Evolutionary conservation across 805 yeast species (phyloP).

Genomic region (Barnettozyma californica): DNA sequence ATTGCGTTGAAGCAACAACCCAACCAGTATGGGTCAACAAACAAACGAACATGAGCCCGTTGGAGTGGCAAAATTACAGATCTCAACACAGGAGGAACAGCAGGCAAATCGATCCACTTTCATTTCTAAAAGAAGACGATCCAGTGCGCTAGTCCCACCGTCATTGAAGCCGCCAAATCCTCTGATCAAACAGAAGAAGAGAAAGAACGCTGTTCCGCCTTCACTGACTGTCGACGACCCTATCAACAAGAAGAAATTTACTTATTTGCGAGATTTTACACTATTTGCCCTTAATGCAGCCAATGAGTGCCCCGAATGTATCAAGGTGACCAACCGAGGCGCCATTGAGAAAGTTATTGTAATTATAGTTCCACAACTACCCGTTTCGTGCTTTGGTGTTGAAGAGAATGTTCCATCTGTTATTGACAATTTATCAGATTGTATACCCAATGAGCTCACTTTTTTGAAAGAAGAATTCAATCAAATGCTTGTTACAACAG

Average conservation of each 20-base stretch:
- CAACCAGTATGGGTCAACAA: neutral
- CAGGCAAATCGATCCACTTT: neutral
- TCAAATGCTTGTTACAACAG: slow-evolving; percentile 41
- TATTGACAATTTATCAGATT: neutral
- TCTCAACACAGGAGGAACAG: neutral
- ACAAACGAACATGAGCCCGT: slow-evolving; percentile 3
- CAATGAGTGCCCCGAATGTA: slow-evolving; percentile 38
- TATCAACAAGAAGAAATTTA: slow-evolving; percentile 11
- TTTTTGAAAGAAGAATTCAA: slow-evolving; percentile 37
- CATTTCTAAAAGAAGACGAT: slow-evolving; percentile 21
- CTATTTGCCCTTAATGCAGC: slow-evolving; percentile 28
- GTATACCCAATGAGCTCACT: slow-evolving; percentile 6
- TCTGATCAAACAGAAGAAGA: slow-evolving; percentile 26
- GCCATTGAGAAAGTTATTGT: slow-evolving; percentile 50
- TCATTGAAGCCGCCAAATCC: slow-evolving; percentile 6
- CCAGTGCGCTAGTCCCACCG: slow-evolving; percentile 20
- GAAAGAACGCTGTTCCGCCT: slow-evolving; percentile 24
- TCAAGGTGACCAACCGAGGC: slow-evolving; percentile 41
- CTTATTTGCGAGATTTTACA: slow-evolving; percentile 21
- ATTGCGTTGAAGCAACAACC: neutral
- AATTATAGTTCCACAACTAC: slow-evolving; percentile 50
- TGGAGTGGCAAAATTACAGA: slow-evolving; percentile 3
- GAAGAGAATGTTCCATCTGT: slow-evolving; percentile 3
- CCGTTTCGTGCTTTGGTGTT: slow-evolving; percentile 6
- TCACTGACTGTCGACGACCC: slow-evolving; percentile 32